Percentiles rank a stretch among this genome's conserved stretches.
Conservation (phyloP, 352 stramenopile species). For the Pythium vanterpoolii region DNA sequence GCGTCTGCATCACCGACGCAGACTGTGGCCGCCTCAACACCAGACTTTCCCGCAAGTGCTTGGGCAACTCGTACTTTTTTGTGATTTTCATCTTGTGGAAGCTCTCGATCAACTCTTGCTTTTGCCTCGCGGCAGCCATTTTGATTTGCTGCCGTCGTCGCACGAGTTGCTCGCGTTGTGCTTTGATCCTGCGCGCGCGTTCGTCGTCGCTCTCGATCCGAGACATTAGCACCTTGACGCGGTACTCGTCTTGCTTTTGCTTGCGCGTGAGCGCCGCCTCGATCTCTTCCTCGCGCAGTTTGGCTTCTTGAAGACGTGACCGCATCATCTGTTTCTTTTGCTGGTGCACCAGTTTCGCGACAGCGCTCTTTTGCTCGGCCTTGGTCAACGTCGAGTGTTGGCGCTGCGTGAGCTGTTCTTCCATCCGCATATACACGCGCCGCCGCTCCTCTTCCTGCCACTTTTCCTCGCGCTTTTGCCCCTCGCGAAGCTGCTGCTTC, state of each 20-base stretch:
- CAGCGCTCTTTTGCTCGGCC: constrained; percentile 47
- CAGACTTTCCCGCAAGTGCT: constrained; percentile 40
- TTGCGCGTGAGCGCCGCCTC: constrained; percentile 49
- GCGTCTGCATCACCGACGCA: constrained; percentile 31
- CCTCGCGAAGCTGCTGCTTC: constrained; percentile 45
- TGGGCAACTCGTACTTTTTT: constrained; percentile 66
- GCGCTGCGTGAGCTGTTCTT: constrained; percentile 45
- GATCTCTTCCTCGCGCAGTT: constrained; percentile 79
- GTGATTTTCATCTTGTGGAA: constrained; percentile 85
- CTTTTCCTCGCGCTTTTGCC: constrained; percentile 47
- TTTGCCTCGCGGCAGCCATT: constrained; percentile 49
- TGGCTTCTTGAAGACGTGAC: constrained; percentile 58
- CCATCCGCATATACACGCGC: constrained; percentile 60
- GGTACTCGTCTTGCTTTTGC: constrained; percentile 66
- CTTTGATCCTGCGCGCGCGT: constrained; percentile 46
- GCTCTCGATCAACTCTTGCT: constrained; percentile 69
- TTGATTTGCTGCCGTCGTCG: constrained; percentile 67
- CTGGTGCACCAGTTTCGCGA: constrained; percentile 47
- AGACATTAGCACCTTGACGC: constrained; percentile 45
- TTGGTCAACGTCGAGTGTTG: constrained; percentile 39
- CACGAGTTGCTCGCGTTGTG: constrained; percentile 52
- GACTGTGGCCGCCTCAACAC: constrained; percentile 32
- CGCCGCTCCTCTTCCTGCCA: constrained; percentile 48
- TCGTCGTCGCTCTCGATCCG: constrained; percentile 67
- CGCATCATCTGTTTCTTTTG: constrained; percentile 50